phyloP scores from a whole-genome alignment of 169 alveolate genomes.

The Plasmodium berghei region DNA sequence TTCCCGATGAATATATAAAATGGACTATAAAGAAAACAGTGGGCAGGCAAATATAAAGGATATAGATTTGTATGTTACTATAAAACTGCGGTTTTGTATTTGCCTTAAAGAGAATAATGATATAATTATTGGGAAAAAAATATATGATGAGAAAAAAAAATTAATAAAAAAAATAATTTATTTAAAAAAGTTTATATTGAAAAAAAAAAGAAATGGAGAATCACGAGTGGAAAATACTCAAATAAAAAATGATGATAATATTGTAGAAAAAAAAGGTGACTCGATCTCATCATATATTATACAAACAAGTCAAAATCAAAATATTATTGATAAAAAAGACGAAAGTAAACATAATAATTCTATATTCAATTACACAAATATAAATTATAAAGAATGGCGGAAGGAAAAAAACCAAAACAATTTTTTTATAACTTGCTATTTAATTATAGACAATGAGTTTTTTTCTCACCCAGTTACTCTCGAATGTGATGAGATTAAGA shows the following conservation, averaged over 20 bases:
- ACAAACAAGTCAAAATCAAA: not conserved
- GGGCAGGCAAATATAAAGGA: constrained; percentile 21
- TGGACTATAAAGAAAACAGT: too few species aligned
- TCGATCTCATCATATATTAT: not conserved
- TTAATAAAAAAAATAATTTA: constrained; percentile 4
- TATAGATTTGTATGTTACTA: constrained; percentile 3
- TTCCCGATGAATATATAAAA: too few species aligned
- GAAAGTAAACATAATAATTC: not conserved
- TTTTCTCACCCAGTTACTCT: constrained; percentile 23
- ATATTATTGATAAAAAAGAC: not conserved
- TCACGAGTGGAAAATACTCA: too few species aligned
- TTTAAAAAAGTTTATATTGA: constrained; percentile 11
- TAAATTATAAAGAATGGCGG: too few species aligned
- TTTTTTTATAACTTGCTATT: constrained; percentile 9
- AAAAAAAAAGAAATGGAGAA: not conserved
- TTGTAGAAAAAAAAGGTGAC: not conserved
- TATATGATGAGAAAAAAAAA: not conserved
- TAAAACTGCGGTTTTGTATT: constrained; percentile 22
- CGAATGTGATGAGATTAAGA: not conserved
- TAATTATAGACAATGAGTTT: constrained; percentile 40
- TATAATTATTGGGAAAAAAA: not conserved
- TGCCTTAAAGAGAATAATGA: not conserved
- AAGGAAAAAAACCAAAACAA: not conserved
- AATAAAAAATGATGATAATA: too few species aligned
- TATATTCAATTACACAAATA: not conserved